Percentiles rank a stretch among this genome's conserved stretches.
Evolutionary conservation across 352 stramenopile species (phyloP).

Genomic region (Phytophthora multivora): DNA sequence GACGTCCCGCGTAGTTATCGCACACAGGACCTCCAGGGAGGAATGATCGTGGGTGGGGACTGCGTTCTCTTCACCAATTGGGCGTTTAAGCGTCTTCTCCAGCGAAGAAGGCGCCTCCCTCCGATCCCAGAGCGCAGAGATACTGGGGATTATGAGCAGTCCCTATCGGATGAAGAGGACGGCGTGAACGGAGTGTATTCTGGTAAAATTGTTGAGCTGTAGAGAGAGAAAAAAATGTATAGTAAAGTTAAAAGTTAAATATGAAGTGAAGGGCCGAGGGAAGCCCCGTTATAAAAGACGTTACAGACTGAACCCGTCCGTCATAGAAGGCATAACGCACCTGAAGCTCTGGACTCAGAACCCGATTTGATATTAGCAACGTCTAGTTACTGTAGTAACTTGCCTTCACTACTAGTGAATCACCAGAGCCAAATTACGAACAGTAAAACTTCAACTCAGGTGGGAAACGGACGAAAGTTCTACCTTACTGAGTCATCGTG

Average conservation of each 20-base stretch:
- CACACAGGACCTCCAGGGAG: constrained; percentile 32
- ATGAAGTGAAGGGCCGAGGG: constrained; percentile 4
- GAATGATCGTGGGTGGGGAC: constrained; percentile 24
- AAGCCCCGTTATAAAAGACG: constrained; percentile 1
- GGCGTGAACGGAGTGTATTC: constrained; percentile 11
- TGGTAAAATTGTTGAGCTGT: constrained; percentile 28
- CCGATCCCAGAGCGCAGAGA: constrained; percentile 27
- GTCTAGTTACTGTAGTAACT: too few relatives aligned
- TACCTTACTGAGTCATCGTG: background rate
- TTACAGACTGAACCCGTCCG: background rate
- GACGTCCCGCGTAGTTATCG: constrained; percentile 28
- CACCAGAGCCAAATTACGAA: background rate
- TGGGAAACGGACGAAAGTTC: too few relatives aligned
- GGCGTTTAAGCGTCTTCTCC: constrained; percentile 34
- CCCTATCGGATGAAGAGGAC: background rate
- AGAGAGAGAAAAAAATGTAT: constrained; percentile 1
- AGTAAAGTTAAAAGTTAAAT: background rate
- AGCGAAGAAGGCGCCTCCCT: constrained; percentile 7
- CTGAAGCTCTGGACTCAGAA: background rate
- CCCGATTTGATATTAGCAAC: too few relatives aligned
- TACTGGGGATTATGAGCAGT: background rate
- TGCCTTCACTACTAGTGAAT: background rate
- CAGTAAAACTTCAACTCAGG: background rate
- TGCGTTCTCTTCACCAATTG: constrained; percentile 33
- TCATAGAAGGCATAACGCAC: background rate